These are phyloP conservation scores for Aspergillus asperescens DNA, from an alignment of 495 filamentous ascomycete genomes.

Conservation along the genomic window DNA sequence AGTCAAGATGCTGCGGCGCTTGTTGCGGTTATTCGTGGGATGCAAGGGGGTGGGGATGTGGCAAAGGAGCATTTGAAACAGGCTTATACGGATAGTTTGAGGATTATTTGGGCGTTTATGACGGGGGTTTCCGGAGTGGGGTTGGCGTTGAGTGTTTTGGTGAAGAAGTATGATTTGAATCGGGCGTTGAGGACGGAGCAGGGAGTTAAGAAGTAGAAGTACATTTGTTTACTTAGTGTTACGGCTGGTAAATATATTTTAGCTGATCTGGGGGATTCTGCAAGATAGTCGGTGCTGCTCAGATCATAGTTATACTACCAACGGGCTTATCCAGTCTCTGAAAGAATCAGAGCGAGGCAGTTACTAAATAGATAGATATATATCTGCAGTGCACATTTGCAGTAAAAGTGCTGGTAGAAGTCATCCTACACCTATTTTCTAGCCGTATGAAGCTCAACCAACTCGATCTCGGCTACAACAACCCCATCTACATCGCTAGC, in stretches of 20 bases:
- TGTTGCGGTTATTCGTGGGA: slow-evolving; percentile 53
- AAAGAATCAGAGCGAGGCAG: no score
- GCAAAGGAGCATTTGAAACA: slow-evolving; percentile 45
- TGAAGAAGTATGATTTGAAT: slow-evolving; percentile 51
- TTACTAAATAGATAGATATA: neutral
- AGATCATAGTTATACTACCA: no score
- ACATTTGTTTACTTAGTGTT: neutral
- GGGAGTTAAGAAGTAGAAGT: slow-evolving; percentile 26
- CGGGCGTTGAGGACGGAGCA: slow-evolving; percentile 45
- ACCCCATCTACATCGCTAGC: neutral
- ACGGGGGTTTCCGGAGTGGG: slow-evolving; percentile 49
- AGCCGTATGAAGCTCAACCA: no score
- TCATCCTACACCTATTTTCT: no score
- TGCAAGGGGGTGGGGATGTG: slow-evolving; percentile 33
- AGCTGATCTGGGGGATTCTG: no score
- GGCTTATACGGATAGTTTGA: slow-evolving; percentile 53
- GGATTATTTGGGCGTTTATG: slow-evolving; percentile 52
- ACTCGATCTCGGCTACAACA: no score
- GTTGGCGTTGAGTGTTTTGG: slow-evolving; percentile 44
- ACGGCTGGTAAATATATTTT: neutral
- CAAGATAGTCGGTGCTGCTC: no score
- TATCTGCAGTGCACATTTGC: no score
- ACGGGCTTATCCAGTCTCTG: no score
- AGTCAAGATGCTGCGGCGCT: slow-evolving; percentile 55
- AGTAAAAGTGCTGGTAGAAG: no score